A percentile compares a stretch with the other conserved stretches of the same genome.
phyloP scores from a whole-genome alignment of 345 rosid species.

The Lenwebbia sp. region DNA sequence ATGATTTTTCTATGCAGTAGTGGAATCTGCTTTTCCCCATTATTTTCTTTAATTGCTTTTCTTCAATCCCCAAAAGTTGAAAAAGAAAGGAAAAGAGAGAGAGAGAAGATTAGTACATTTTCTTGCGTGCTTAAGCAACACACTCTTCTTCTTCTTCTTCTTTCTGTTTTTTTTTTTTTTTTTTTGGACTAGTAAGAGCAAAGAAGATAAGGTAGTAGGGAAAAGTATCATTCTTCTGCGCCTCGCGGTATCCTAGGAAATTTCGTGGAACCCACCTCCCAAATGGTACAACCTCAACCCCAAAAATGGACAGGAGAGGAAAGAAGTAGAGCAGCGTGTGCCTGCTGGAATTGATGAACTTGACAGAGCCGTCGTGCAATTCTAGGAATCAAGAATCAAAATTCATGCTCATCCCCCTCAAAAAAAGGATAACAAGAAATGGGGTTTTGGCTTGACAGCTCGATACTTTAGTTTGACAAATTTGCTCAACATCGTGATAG shows the following conservation, averaged over 20 bases:
- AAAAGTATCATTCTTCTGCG: neutral
- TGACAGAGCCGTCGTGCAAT: neutral
- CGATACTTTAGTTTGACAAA: neutral
- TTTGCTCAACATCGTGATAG: neutral
- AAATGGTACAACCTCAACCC: neutral
- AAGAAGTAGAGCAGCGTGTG: neutral
- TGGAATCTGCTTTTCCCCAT: neutral
- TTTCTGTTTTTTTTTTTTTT: neutral
- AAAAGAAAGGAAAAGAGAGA: neutral
- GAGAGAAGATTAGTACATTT: neutral
- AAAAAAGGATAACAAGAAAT: neutral
- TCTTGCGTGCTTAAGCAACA: neutral
- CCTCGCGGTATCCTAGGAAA: neutral
- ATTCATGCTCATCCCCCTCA: neutral
- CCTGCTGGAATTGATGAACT: neutral
- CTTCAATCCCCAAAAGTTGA: neutral
- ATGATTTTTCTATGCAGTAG: neutral
- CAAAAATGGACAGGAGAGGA: neutral
- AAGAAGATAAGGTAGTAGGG: neutral
- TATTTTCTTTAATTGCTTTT: neutral
- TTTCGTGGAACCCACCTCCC: neutral
- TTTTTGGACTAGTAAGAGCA: neutral
- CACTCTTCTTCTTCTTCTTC: neutral
- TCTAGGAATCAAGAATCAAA: neutral
- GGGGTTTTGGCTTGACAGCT: neutral